Percentiles rank a stretch among this genome's conserved stretches.
Evolutionary conservation across 148 eudicot species (phyloP).

Genomic region (Fagopyrum tataricum): DNA sequence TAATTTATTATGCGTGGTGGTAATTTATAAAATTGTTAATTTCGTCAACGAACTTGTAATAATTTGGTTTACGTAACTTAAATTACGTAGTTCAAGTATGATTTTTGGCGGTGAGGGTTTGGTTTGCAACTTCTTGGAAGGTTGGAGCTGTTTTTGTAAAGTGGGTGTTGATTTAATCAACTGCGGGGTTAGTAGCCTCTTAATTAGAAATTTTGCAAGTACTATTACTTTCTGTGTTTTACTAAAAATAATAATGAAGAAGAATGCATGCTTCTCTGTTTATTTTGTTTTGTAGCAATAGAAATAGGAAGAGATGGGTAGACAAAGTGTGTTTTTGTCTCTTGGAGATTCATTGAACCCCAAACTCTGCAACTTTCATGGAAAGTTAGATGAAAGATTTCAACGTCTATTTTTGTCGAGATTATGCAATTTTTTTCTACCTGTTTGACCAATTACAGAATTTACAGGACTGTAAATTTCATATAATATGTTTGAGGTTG

Average conservation of each 20-base stretch:
- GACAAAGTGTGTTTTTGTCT: background rate
- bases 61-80: background rate
- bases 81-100: background rate
- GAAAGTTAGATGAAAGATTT: too few relatives aligned
- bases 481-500: too few relatives aligned
- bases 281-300: background rate
- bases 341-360: background rate
- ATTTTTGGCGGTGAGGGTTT: background rate
- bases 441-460: too few relatives aligned
- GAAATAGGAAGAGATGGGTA: background rate
- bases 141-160: too few relatives aligned
- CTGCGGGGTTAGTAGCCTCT: background rate
- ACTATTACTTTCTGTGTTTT: too few relatives aligned
- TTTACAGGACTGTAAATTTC: too few relatives aligned
- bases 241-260: background rate
- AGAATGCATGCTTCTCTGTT: background rate
- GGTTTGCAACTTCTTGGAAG: conserved; percentile 1
- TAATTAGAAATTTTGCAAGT: background rate
- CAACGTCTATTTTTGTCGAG: too few relatives aligned
- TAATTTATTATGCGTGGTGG: background rate
- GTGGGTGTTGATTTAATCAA: background rate
- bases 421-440: too few relatives aligned
- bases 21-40: background rate
- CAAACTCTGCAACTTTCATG: background rate
- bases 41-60: background rate